Evolutionary conservation across 495 filamentous ascomycete genomes (phyloP).

Genomic region (Penicillium angulare): DNA sequence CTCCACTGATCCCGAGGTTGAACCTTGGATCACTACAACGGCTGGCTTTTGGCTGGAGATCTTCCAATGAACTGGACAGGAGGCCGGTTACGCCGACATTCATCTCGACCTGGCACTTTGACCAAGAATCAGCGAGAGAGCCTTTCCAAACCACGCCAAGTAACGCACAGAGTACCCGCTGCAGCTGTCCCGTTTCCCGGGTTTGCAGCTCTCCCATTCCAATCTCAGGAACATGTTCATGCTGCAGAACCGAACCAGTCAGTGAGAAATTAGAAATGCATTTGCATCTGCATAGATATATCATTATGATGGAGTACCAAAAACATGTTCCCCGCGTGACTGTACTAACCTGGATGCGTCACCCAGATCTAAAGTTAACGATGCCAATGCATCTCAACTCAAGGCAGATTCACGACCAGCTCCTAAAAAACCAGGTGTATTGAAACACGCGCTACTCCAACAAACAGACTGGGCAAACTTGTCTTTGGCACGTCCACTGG

Average conservation of each 20-base stretch:
- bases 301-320: too few species aligned
- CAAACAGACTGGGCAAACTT: slow-evolving; percentile 38
- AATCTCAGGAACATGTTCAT: not conserved
- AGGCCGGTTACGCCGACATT: slow-evolving; percentile 41
- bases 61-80: slow-evolving; percentile 49
- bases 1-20: too few species aligned
- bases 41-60: too few species aligned
- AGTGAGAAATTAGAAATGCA: slow-evolving; percentile 5
- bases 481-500: slow-evolving; percentile 31
- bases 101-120: slow-evolving; percentile 23
- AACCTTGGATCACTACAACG: too few species aligned
- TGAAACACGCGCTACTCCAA: slow-evolving; percentile 36
- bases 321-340: not conserved
- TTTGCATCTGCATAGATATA: not conserved
- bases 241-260: slow-evolving; percentile 11
- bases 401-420: not conserved
- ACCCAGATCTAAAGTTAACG: not conserved
- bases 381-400: not conserved
- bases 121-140: slow-evolving; percentile 29
- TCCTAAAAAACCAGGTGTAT: slow-evolving; percentile 13
- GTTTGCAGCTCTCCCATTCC: slow-evolving; percentile 3
- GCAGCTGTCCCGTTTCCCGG: slow-evolving; percentile 11
- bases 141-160: slow-evolving; percentile 25
- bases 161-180: slow-evolving; percentile 10
- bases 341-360: not conserved